Percentiles rank a stretch among this genome's conserved stretches.
Evolutionary conservation across 805 yeast species (phyloP).

Genomic region (Pichia exigua): DNA sequence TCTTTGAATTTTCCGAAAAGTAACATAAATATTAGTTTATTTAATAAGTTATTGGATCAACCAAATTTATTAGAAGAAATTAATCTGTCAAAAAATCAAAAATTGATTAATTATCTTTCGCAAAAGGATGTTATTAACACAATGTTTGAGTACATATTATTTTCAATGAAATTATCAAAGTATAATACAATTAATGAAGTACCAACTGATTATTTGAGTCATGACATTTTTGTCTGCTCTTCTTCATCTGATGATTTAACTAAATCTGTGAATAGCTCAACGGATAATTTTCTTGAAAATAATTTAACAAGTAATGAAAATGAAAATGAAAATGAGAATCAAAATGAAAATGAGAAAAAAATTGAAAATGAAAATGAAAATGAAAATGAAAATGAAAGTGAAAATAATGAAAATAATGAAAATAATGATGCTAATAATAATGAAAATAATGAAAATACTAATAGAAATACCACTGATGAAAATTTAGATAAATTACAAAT

Average conservation of each 20-base stretch:
- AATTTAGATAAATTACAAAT: conserved; percentile 10
- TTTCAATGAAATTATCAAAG: conserved; percentile 20
- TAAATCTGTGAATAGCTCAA: conserved; percentile 3
- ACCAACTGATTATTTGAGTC: conserved; percentile 5
- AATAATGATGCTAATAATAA: not conserved
- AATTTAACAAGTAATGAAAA: not conserved
- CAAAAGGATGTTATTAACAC: conserved; percentile 26
- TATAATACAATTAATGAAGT: not conserved
- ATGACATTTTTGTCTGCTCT: conserved; percentile 11
- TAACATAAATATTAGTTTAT: conserved; percentile 15
- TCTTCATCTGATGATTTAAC: not conserved
- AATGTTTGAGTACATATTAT: conserved; percentile 25
- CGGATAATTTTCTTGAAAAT: conserved; percentile 6
- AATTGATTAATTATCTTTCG: conserved; percentile 27
- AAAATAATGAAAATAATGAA: not conserved
- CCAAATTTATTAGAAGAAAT: conserved; percentile 31
- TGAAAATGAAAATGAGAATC: not conserved
- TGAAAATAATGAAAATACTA: conserved; percentile 1
- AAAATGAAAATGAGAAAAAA: not conserved
- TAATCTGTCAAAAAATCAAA: conserved; percentile 28
- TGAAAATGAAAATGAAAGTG: not conserved
- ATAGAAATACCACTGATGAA: not conserved
- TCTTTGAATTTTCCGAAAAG: not conserved
- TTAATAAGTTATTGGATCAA: conserved; percentile 30
- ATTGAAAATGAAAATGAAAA: not conserved